Conservation (phyloP, 345 rosid genomes). For the Populus nigra region DNA sequence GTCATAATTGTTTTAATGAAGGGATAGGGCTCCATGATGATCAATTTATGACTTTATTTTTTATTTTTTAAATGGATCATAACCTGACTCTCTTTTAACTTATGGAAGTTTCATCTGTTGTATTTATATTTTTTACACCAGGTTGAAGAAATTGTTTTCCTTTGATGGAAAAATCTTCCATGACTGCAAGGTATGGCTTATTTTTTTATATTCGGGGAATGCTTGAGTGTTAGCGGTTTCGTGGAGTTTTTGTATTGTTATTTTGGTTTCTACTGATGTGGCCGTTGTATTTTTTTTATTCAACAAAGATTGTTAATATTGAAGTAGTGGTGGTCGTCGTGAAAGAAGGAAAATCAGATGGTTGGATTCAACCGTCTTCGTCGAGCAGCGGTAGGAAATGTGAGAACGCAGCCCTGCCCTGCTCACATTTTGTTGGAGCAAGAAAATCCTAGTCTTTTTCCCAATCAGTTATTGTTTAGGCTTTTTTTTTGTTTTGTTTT, state of each 20-base stretch:
- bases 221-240: neutral
- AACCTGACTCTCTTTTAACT: neutral
- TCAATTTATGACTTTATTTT: neutral
- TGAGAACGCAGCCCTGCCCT: constrained; percentile 32
- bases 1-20: neutral
- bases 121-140: neutral
- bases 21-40: neutral
- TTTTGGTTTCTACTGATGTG: constrained; percentile 18
- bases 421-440: constrained; percentile 50
- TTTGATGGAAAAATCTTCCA: neutral
- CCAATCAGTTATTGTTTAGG: neutral
- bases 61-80: neutral
- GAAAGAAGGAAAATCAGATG: constrained; percentile 4
- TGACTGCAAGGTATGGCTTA: neutral
- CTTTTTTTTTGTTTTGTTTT: no score
- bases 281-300: constrained; percentile 22
- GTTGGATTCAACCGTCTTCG: neutral
- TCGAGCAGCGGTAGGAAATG: constrained; percentile 19
- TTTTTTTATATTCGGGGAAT: neutral
- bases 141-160: neutral
- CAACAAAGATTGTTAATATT: constrained; percentile 27
- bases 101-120: neutral
- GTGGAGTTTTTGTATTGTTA: neutral
- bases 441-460: constrained; percentile 11
- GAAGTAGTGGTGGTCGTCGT: constrained; percentile 11